Base-by-base conservation (phyloP, 1,284 basidiomycete genomes). In the Sanghuangporus baumii region DNA sequence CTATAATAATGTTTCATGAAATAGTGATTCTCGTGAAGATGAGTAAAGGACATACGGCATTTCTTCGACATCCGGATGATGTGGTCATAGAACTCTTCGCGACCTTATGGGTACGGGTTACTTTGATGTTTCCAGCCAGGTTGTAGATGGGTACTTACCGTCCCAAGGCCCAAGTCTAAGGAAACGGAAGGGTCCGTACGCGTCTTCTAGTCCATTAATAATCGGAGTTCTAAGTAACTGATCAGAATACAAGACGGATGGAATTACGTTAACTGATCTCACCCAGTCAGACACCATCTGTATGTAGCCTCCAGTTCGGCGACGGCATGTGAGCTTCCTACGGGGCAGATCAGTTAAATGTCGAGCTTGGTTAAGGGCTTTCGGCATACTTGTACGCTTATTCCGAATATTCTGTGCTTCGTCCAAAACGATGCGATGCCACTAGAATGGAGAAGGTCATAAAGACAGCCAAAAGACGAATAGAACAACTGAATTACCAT, bases 341-440 rank as follows among this genome's bases (percentile, higher is more conserved):
- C 16, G 57, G 60, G 40, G 16, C 46, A 63, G 18, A 26, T 57
- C 37, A 41, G 18, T 41, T 47, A 57, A n/a, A 3, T 6, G 16
- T 18, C 5, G 43, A 46, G 20, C 6, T 46, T 7, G 16, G n/a
- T 18, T n/a, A 16, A 46, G 6, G 6, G 7, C 8, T n/a, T 1
- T 50, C 26, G 5, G 69, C 78, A 62, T 67, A 82, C 81, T 71
- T 8, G 81, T 84, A 47, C 73, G 72, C 61, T 76, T 76, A 66
- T 84, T 85, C 5, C 82, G 74, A 61, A 85, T 79, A 46, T 75
- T 74, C 64, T 86, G 84, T 0, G 81, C 83, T 68, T 86, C 84
- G 60, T 86, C 84, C 1, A 83, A 70, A 16, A 83, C 74, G 47
- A 85, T 68, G 3, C 84, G 78, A 63, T 80, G 81, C 69, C 81